Evolutionary conservation across 176 grass and related monocot genomes (phyloP).

Genomic region (Alloteropsis semialata): DNA sequence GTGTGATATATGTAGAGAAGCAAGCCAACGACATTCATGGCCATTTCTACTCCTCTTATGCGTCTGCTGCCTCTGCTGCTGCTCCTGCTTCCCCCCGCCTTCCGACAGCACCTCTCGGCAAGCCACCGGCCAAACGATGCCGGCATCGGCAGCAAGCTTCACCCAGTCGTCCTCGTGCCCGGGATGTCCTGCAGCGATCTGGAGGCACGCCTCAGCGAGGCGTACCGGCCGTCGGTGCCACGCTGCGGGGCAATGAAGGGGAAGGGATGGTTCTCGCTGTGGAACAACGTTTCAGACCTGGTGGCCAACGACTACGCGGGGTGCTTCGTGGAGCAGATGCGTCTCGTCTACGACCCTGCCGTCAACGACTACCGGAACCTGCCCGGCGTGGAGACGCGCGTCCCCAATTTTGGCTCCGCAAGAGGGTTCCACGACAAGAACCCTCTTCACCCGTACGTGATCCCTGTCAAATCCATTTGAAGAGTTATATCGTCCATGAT

Average conservation of each 20-base stretch:
- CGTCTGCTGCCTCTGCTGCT: not conserved
- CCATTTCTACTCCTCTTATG: too few relatives aligned
- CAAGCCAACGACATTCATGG: too few relatives aligned
- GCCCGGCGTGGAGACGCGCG: not conserved
- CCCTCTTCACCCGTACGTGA: not conserved
- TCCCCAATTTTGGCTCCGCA: not conserved
- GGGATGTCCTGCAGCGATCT: not conserved
- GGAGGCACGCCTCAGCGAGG: not conserved
- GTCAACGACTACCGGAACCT: not conserved
- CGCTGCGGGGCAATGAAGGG: not conserved
- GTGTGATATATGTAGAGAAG: too few relatives aligned
- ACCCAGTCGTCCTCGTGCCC: not conserved
- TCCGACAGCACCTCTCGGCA: not conserved
- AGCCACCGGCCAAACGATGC: not conserved
- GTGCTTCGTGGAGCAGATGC: constrained; percentile 9
- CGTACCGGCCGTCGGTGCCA: not conserved
- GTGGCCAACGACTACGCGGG: not conserved
- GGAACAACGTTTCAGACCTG: not conserved
- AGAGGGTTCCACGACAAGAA: not conserved
- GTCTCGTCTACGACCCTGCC: not conserved
- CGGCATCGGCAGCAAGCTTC: not conserved
- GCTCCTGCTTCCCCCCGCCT: not conserved
- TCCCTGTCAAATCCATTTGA: too few relatives aligned
- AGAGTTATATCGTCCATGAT: too few relatives aligned
- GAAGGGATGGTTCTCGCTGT: constrained; percentile 2